phyloP scores from a whole-genome alignment of 305 asterid genomes.

The Galium porrigens region DNA sequence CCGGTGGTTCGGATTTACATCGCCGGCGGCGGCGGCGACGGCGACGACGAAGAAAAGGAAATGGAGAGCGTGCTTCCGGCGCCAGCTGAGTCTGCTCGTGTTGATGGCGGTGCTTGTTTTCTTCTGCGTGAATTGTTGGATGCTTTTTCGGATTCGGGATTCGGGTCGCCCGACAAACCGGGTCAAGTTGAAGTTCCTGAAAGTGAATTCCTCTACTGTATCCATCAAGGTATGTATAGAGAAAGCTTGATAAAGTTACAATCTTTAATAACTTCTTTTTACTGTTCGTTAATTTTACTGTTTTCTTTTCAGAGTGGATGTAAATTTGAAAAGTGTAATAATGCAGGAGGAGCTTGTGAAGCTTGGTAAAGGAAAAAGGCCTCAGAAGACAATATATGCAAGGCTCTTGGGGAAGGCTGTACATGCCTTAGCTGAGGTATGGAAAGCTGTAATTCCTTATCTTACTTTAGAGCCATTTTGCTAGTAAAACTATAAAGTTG shows the following conservation, averaged over 20 bases:
- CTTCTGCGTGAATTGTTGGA: conserved; percentile 62
- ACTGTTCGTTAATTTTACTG: not conserved
- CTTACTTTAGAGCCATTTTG: not conserved
- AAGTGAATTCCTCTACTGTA: conserved; percentile 40
- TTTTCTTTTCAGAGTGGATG: conserved; percentile 16
- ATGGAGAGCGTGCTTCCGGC: conserved; percentile 33
- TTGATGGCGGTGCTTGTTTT: conserved; percentile 26
- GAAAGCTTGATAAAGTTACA: not conserved
- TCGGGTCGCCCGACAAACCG: conserved; percentile 26
- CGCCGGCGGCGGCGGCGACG: conserved; percentile 19
- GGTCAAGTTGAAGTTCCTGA: conserved; percentile 40
- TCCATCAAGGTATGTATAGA: conserved; percentile 39
- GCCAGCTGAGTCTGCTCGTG: conserved; percentile 30
- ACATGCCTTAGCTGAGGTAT: conserved; percentile 88
- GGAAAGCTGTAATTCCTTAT: conserved; percentile 8
- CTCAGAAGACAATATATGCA: conserved; percentile 63
- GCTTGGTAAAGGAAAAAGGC: conserved; percentile 57
- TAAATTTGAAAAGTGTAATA: not conserved
- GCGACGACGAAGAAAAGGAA: conserved; percentile 28
- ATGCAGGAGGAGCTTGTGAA: conserved; percentile 64
- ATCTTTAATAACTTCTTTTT: not conserved
- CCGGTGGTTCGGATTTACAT: conserved; percentile 15
- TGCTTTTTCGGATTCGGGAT: conserved; percentile 59
- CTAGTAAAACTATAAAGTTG: not conserved
- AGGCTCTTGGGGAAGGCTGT: conserved; percentile 82